phyloP scores from a whole-genome alignment of 1,139 yeast genomes.

The Wickerhamiella pararugosa region DNA sequence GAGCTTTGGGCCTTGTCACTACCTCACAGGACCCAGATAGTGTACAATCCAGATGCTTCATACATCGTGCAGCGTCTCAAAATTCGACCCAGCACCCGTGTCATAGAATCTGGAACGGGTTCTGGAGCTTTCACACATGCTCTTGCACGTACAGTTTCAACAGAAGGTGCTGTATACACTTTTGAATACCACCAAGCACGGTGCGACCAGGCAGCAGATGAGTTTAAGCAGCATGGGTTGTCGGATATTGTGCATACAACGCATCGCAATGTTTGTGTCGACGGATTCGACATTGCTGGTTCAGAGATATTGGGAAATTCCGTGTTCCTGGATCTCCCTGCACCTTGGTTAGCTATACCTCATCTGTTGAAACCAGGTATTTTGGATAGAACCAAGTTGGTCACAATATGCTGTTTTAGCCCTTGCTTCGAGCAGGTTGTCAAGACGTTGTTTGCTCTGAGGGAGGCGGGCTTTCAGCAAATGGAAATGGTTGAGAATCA shows the following conservation, averaged over 20 bases:
- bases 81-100: constrained; percentile 58
- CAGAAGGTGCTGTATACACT: constrained; percentile 52
- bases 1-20: constrained; percentile 90
- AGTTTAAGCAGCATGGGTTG: constrained; percentile 61
- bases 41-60: constrained; percentile 88
- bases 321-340: constrained; percentile 81
- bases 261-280: constrained; percentile 83
- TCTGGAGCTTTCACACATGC: constrained; percentile 94
- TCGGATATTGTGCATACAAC: constrained; percentile 41
- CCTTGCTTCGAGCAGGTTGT: constrained; percentile 97
- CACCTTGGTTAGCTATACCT: constrained; percentile 94
- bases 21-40: constrained; percentile 96
- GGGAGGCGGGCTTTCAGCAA: constrained; percentile 67
- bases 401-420: constrained; percentile 80
- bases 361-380: constrained; percentile 37
- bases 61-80: constrained; percentile 72
- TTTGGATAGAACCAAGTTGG: constrained; percentile 37
- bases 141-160: constrained; percentile 62
- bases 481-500: constrained; percentile 90
- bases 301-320: constrained; percentile 41
- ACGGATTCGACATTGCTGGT: constrained; percentile 52
- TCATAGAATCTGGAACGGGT: constrained; percentile 97
- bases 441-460: constrained; percentile 62
- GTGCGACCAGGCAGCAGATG: constrained; percentile 59
- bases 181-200: constrained; percentile 87